Evolutionary conservation across 345 rosid species (phyloP).

Genomic region (Rhizophora mangle): DNA sequence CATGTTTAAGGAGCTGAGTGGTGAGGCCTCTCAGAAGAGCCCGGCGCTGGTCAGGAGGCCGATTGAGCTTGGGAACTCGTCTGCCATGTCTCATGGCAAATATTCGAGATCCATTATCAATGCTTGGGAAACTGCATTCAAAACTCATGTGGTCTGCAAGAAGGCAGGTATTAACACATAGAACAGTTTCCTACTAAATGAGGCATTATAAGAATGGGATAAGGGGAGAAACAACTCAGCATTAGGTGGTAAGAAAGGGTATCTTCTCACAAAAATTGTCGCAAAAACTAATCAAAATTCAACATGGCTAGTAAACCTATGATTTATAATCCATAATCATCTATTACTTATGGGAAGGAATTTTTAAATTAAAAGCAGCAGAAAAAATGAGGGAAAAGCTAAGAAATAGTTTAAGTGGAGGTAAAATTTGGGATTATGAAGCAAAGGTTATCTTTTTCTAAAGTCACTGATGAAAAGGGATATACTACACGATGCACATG

Average conservation of each 20-base stretch:
- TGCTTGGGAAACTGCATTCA: slow-evolving; percentile 40
- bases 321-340: no score
- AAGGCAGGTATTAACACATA: not conserved
- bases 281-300: no score
- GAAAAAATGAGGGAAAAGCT: not conserved
- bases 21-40: slow-evolving; percentile 89
- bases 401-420: not conserved
- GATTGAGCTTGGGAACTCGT: slow-evolving; percentile 79
- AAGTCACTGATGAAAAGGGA: no score
- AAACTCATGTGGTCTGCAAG: slow-evolving; percentile 44
- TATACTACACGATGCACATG: no score
- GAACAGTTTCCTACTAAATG: not conserved
- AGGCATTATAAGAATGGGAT: not conserved
- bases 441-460: not conserved
- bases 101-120: slow-evolving; percentile 59
- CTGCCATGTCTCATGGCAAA: slow-evolving; percentile 84
- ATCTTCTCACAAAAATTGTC: no score
- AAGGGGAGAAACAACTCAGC: not conserved
- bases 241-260: not conserved
- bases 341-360: no score
- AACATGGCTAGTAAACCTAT: no score
- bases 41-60: slow-evolving; percentile 87
- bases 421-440: not conserved
- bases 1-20: slow-evolving; percentile 85
- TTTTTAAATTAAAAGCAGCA: not conserved